A percentile compares a stretch with the other conserved stretches of the same genome.
Evolutionary conservation across 345 rosid species (phyloP).

Genomic region (Lepidium aucheri): DNA sequence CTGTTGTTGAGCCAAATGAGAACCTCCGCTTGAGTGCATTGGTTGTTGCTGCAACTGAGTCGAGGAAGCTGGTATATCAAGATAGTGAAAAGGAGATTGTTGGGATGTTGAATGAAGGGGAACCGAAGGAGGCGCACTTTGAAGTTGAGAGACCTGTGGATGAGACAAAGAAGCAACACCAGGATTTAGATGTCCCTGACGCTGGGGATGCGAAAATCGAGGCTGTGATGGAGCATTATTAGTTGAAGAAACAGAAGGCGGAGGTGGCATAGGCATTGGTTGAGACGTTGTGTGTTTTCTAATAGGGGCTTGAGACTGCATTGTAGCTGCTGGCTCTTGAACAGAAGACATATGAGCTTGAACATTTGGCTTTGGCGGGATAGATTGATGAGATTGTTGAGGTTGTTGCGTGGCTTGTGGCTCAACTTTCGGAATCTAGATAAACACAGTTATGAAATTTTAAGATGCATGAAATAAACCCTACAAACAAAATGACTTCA

Average conservation of each 20-base stretch:
- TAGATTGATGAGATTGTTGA: conserved; percentile 48
- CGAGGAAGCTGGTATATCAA: conserved; percentile 45
- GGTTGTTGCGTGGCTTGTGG: conserved; percentile 43
- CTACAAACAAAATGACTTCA: not conserved
- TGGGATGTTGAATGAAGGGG: conserved; percentile 60
- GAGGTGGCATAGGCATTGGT: conserved; percentile 34
- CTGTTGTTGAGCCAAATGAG: conserved; percentile 59
- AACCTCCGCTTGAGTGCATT: conserved; percentile 41
- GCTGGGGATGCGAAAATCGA: conserved; percentile 54
- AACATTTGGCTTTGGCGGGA: conserved; percentile 40
- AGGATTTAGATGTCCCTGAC: conserved; percentile 55
- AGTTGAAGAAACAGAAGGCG: conserved; percentile 39
- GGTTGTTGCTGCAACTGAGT: conserved; percentile 73
- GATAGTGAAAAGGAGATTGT: conserved; percentile 46
- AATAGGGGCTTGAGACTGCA: conserved; percentile 40
- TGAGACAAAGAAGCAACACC: conserved; percentile 36
- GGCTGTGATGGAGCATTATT: conserved; percentile 52
- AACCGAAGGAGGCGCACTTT: conserved; percentile 35
- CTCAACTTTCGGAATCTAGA: conserved; percentile 63
- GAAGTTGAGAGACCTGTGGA: conserved; percentile 56
- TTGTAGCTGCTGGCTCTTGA: conserved; percentile 45
- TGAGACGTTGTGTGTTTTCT: conserved; percentile 61
- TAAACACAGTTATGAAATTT: not conserved
- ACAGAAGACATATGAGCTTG: conserved; percentile 42
- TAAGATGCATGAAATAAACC: conserved; percentile 1